Conservation (phyloP, 202 grass and related monocot species). For the Eragrostis tef region DNA sequence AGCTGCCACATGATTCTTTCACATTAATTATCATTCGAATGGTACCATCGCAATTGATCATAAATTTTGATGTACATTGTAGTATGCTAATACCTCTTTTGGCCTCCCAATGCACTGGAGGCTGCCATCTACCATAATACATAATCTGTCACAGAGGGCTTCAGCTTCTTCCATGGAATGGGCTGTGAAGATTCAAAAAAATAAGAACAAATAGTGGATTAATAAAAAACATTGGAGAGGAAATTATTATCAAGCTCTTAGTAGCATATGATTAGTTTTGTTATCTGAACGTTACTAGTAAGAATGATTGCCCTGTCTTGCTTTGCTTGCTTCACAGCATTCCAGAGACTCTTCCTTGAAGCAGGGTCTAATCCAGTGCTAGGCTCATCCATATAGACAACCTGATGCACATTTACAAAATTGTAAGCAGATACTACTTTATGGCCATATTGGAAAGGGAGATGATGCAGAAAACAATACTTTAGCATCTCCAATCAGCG, state of each 20-base stretch:
- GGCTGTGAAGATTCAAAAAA: slow-evolving; percentile 46
- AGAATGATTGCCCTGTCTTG: slow-evolving; percentile 72
- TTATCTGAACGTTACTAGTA: slow-evolving; percentile 58
- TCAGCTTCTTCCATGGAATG: slow-evolving; percentile 97
- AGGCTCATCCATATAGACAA: slow-evolving; percentile 99
- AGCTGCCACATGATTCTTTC: slow-evolving; percentile 50
- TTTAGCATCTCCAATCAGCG: slow-evolving; percentile 82
- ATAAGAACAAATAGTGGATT: slow-evolving; percentile 12
- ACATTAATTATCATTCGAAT: background rate
- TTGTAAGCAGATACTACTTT: background rate
- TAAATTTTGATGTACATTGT: slow-evolving; percentile 9
- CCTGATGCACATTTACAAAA: slow-evolving; percentile 43
- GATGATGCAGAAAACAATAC: slow-evolving; percentile 43
- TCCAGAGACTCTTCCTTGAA: slow-evolving; percentile 81
- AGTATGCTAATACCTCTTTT: slow-evolving; percentile 62
- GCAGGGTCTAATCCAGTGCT: slow-evolving; percentile 88
- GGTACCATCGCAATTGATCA: background rate
- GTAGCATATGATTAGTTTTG: background rate
- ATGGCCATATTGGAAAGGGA: slow-evolving; percentile 16
- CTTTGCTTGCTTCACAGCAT: slow-evolving; percentile 68
- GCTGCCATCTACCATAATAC: slow-evolving; percentile 81
- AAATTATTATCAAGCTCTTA: slow-evolving; percentile 21
- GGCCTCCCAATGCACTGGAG: slow-evolving; percentile 82
- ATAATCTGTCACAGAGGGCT: slow-evolving; percentile 72
- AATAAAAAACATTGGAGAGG: background rate